Evolutionary conservation across 2,329 filamentous ascomycete genomes (phyloP).

Genomic region (Colletotrichum salicis): DNA sequence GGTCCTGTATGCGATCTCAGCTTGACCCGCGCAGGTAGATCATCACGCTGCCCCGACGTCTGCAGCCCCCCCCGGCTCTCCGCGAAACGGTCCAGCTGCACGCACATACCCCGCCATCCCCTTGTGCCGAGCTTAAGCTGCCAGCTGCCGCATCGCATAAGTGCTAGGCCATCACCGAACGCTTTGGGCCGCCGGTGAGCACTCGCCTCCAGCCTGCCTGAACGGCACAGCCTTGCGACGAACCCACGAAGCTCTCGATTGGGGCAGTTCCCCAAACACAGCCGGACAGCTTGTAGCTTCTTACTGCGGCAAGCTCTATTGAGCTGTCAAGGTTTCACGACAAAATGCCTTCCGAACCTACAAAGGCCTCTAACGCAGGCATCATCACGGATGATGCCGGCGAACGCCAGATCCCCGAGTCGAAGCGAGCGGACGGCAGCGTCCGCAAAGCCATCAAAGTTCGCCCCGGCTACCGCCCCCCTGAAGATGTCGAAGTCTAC

Average conservation of each 20-base stretch:
- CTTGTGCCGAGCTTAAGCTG: slow-evolving; percentile 3
- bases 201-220: slow-evolving; percentile 5
- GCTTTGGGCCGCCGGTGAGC: slow-evolving; percentile 12
- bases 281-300: background rate
- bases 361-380: slow-evolving; percentile 69
- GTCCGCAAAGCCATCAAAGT: slow-evolving; percentile 96
- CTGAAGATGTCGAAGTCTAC: slow-evolving; percentile 96
- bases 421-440: slow-evolving; percentile 85
- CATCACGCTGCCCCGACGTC: slow-evolving; percentile 20
- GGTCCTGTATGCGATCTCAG: slow-evolving; percentile 13
- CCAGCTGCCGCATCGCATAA: slow-evolving; percentile 9
- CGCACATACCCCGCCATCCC: background rate
- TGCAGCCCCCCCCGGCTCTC: slow-evolving; percentile 13
- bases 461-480: slow-evolving; percentile 90
- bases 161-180: background rate
- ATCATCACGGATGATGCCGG: slow-evolving; percentile 83
- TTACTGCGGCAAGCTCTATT: background rate
- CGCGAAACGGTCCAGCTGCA: slow-evolving; percentile 8
- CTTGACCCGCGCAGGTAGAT: background rate
- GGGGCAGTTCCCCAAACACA: background rate
- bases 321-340: background rate
- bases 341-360: slow-evolving; percentile 48
- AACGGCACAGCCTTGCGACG: background rate
- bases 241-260: slow-evolving; percentile 1
- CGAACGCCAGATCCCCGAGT: slow-evolving; percentile 89